A percentile compares a stretch with the other conserved stretches of the same genome.
These are phyloP conservation scores for Vitis amurensis DNA, from an alignment of 164 flowering plant genomes.

Conservation along the genomic window DNA sequence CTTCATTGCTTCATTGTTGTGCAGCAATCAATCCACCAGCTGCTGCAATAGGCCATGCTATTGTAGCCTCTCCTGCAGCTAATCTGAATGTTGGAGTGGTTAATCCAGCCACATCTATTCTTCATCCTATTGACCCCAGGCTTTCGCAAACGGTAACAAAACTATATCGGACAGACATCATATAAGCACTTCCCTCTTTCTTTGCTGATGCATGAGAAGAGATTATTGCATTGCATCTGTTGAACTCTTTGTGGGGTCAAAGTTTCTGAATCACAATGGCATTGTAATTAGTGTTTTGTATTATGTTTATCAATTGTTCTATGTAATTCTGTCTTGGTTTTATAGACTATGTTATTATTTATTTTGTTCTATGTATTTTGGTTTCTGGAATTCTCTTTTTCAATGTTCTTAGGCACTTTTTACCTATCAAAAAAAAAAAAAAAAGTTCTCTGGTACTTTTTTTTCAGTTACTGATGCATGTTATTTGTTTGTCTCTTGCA, in stretches of 20 bases:
- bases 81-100: constrained; percentile 51
- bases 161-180: no score
- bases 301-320: no score
- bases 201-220: no score
- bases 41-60: constrained; percentile 43
- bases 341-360: no score
- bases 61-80: constrained; percentile 48
- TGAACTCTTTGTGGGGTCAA: no score
- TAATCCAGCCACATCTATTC: constrained; percentile 53
- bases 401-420: not conserved
- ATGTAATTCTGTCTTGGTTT: no score
- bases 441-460: not conserved
- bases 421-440: not conserved
- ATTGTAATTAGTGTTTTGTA: no score
- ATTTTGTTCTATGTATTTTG: not conserved
- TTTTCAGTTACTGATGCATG: constrained; percentile 3
- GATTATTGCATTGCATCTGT: no score
- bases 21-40: constrained; percentile 52
- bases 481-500: constrained; percentile 35
- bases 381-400: not conserved
- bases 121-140: constrained; percentile 58
- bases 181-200: constrained; percentile 7
- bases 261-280: no score
- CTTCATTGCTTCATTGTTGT: constrained; percentile 12
- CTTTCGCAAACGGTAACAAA: constrained; percentile 43